Evolutionary conservation across 345 rosid species (phyloP), one percentile per base, ranked within the genome.

Genomic region (Acer saccharum): DNA sequence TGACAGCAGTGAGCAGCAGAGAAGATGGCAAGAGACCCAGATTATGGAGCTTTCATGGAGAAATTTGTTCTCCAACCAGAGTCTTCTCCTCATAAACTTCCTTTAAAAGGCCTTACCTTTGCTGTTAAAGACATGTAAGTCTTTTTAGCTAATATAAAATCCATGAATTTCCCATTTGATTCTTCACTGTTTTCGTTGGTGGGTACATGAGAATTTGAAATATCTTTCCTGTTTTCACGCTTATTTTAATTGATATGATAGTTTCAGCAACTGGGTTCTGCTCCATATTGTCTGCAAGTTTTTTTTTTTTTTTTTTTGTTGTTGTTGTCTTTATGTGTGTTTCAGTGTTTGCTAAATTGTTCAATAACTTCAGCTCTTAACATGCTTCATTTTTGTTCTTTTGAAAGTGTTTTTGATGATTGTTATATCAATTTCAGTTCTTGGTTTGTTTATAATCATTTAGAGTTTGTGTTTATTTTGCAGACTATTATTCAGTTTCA

Each of bases 91-190:
- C 83, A 86, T 55, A 74, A 68, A 52, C 89, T 82, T 66, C 89
- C 98, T 35, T 81, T 93, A 50, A 81, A 71, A 52, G 94, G 85
- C 77, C 91, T 93, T 75, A 84, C 92, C 60, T 95, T 93, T 84
- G 94, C 98, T 35, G 83, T 93, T n/a, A 93, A 95, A 85, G 99
- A 95, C 82, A 91, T 95, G 99, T 93, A 72, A 67, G 90, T 73
- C 58, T 52, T 70, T 18, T 46, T 52, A 9, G 20, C 65, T 67
- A 29, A 43, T 58, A 68, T 21, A 7, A 41, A 69, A 2, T 66
- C 46, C 2, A 5, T 62, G 14, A 67, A 29, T 14, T 52, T 67
- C 11, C 13, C 27, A 20, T 18, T 54, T 50, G n/a, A 18, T 27
- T 39, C 52, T 39, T 52, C 14, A 20, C 23, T 72, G 10, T 68